Conservation (phyloP, 2,329 filamentous ascomycete genomes). For the Metarhizium robertsii region DNA sequence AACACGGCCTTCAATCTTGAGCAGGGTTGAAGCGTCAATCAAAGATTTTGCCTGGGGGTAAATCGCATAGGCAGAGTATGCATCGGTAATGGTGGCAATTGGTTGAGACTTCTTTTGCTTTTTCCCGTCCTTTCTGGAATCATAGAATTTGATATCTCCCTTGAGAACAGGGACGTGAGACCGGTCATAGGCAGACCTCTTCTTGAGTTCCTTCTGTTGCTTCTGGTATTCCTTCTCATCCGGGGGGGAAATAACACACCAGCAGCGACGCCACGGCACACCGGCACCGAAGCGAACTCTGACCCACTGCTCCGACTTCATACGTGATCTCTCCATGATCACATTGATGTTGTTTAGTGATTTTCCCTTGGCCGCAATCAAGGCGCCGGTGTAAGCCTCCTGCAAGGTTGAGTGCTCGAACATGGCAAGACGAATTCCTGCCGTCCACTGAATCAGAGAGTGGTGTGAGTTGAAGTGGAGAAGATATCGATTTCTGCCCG, state of each 20-base stretch:
- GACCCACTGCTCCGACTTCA: conserved; percentile 85
- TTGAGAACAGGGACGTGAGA: conserved; percentile 58
- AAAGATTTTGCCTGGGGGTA: conserved; percentile 92
- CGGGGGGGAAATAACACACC: conserved; percentile 88
- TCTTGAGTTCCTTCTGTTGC: conserved; percentile 73
- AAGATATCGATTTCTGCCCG: conserved; percentile 88
- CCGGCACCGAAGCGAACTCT: conserved; percentile 91
- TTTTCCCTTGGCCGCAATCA: conserved; percentile 93
- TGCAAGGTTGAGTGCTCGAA: conserved; percentile 89
- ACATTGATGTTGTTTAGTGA: conserved; percentile 78
- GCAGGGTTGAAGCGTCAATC: conserved; percentile 86
- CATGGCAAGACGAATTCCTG: conserved; percentile 86
- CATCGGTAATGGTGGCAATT: conserved; percentile 84
- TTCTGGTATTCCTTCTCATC: conserved; percentile 89
- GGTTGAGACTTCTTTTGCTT: conserved; percentile 86
- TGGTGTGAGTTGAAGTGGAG: conserved; percentile 94
- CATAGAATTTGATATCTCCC: conserved; percentile 92
- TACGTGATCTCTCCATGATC: conserved; percentile 73
- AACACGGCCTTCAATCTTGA: conserved; percentile 89
- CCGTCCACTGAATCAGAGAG: conserved; percentile 91
- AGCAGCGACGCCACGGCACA: conserved; percentile 91
- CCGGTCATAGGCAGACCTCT: conserved; percentile 74
- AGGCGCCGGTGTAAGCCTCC: conserved; percentile 90
- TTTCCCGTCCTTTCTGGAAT: conserved; percentile 62
- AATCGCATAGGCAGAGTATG: conserved; percentile 87